phyloP scores from a whole-genome alignment of 352 stramenopile genomes.

The Phytopythium montanum region DNA sequence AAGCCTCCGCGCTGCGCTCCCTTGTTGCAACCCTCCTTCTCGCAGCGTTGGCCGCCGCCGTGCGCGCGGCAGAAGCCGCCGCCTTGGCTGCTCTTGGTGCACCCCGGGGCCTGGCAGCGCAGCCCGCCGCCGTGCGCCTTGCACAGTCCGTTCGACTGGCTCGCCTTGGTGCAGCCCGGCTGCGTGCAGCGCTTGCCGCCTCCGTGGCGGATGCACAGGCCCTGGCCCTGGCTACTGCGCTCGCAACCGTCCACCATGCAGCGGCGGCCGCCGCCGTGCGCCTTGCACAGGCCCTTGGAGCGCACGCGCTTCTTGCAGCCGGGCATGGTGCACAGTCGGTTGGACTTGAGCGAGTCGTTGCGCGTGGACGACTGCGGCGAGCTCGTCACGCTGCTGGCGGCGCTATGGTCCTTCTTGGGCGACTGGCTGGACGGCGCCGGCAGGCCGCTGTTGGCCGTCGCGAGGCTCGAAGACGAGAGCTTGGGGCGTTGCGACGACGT shows the following conservation, averaged over 20 bases:
- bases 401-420: conserved; percentile 14
- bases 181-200: conserved; percentile 81
- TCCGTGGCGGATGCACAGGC: conserved; percentile 79
- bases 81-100: conserved; percentile 80
- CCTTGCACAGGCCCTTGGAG: conserved; percentile 84
- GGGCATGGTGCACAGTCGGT: conserved; percentile 77
- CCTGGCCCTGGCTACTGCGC: conserved; percentile 76
- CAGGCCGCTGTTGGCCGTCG: conserved; percentile 3
- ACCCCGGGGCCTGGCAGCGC: conserved; percentile 66
- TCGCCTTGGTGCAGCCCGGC: conserved; percentile 74
- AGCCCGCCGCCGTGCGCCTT: conserved; percentile 81
- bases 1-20: conserved; percentile 76
- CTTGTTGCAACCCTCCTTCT: conserved; percentile 83
- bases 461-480: background rate
- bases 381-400: conserved; percentile 9
- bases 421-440: conserved; percentile 15
- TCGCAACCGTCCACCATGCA: conserved; percentile 84
- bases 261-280: conserved; percentile 67
- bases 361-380: conserved; percentile 10
- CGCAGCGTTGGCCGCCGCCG: conserved; percentile 78
- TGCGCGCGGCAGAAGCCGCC: conserved; percentile 85
- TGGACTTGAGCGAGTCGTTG: conserved; percentile 71
- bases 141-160: conserved; percentile 82
- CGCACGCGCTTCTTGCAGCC: conserved; percentile 83
- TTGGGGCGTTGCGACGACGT: conserved; percentile 15